Evolutionary conservation across 2,329 filamentous ascomycete genomes (phyloP).

Genomic region (Podosphaera xanthii): DNA sequence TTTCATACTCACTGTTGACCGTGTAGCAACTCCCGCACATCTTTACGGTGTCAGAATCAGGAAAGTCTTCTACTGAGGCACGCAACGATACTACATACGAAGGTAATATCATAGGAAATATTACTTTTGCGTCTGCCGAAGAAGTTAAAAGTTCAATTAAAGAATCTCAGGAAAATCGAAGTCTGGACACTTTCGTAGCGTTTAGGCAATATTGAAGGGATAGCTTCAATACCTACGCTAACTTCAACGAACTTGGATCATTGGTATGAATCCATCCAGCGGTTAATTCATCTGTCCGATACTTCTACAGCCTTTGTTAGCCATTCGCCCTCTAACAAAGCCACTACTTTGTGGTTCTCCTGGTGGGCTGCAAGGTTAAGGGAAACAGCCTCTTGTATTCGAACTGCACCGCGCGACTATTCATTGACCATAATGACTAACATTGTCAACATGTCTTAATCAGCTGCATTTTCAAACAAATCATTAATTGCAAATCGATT

Average conservation of each 20-base stretch:
- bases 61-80: too few relatives aligned
- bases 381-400: neutral
- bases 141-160: too few relatives aligned
- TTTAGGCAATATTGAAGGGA: neutral
- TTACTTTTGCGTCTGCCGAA: too few relatives aligned
- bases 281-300: neutral
- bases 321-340: neutral
- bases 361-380: neutral
- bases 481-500: too few relatives aligned
- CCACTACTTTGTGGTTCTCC: neutral
- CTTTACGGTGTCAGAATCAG: too few relatives aligned
- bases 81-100: too few relatives aligned
- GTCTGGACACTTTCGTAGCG: neutral
- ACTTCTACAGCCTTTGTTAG: neutral
- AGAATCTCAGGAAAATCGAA: neutral
- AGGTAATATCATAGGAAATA: too few relatives aligned
- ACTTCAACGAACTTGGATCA: neutral
- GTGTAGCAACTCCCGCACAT: too few relatives aligned
- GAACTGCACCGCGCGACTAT: neutral
- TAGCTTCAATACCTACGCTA: neutral
- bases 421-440: too few relatives aligned
- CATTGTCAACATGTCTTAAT: too few relatives aligned
- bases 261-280: neutral
- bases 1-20: too few relatives aligned
- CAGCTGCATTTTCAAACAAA: too few relatives aligned